phyloP scores from a whole-genome alignment of 2,329 filamentous ascomycete genomes.

The Paradendryphiella salina region DNA sequence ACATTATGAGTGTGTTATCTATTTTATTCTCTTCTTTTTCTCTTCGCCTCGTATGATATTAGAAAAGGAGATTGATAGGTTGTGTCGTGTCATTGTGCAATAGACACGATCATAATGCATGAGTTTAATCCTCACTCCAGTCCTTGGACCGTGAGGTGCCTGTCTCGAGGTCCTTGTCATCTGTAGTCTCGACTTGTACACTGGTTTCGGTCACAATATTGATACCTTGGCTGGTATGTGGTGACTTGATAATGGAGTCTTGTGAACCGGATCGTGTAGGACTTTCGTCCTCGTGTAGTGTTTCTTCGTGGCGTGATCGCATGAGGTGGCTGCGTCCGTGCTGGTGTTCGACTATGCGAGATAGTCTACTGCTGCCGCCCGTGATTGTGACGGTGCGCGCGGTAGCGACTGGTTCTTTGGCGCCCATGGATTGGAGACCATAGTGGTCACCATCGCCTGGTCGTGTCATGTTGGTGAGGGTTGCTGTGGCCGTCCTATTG shows the following conservation, averaged over 20 bases:
- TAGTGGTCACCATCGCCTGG: slow-evolving; percentile 33
- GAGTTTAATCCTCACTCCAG: slow-evolving; percentile 3
- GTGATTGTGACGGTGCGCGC: slow-evolving; percentile 44
- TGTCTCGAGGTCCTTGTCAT: slow-evolving; percentile 15
- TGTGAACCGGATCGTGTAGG: slow-evolving; percentile 37
- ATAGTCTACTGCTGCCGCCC: slow-evolving; percentile 37
- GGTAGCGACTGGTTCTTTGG: slow-evolving; percentile 27
- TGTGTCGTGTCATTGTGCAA: too few relatives aligned
- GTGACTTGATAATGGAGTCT: slow-evolving; percentile 41
- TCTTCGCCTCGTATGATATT: too few relatives aligned
- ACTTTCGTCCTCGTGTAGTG: slow-evolving; percentile 26
- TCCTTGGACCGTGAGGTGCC: slow-evolving; percentile 14
- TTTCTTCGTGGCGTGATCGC: slow-evolving; percentile 19
- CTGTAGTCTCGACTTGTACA: slow-evolving; percentile 37
- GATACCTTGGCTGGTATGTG: slow-evolving; percentile 15
- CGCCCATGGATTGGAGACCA: slow-evolving; percentile 35
- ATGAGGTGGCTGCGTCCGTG: slow-evolving; percentile 24
- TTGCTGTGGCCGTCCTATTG: slow-evolving; percentile 25
- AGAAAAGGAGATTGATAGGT: too few relatives aligned
- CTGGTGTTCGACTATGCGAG: slow-evolving; percentile 34
- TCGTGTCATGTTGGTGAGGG: slow-evolving; percentile 28
- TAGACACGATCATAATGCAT: neutral
- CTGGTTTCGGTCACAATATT: slow-evolving; percentile 42
- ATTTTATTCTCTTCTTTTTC: neutral
- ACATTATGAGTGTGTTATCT: neutral